Evolutionary conservation across 768 basidiomycete genomes (phyloP).

Genomic region (Gelatoporia subvermispora): DNA sequence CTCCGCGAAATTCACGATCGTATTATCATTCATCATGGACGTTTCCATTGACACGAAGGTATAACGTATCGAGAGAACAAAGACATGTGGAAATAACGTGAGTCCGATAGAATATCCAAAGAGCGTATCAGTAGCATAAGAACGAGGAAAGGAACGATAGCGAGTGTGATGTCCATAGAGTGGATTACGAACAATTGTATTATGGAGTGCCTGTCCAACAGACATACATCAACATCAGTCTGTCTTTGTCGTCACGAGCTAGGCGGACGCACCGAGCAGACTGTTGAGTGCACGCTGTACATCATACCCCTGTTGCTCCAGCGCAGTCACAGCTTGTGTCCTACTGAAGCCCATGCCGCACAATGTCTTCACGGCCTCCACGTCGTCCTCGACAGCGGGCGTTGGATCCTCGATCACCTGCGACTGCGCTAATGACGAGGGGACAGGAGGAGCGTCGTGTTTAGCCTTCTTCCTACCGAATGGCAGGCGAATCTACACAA

Average conservation of each 20-base stretch:
- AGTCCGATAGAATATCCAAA: conserved; percentile 12
- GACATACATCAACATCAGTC: conserved; percentile 4
- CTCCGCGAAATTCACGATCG: too few relatives aligned
- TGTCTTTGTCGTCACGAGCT: not conserved
- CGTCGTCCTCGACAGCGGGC: conserved; percentile 64
- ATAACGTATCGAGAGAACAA: not conserved
- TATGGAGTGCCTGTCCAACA: conserved; percentile 16
- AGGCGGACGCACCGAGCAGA: conserved; percentile 41
- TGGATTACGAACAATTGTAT: conserved; percentile 3
- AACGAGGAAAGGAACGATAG: conserved; percentile 7
- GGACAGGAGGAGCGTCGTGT: conserved; percentile 41
- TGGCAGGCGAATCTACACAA: conserved; percentile 63
- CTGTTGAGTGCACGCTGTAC: conserved; percentile 74
- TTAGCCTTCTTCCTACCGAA: conserved; percentile 76
- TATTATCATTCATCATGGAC: too few relatives aligned
- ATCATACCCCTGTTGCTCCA: conserved; percentile 83
- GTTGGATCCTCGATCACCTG: conserved; percentile 41
- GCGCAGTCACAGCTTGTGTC: conserved; percentile 71
- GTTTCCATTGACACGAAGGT: not conserved
- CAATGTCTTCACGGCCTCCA: conserved; percentile 72
- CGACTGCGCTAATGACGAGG: conserved; percentile 26
- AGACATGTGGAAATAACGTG: conserved; percentile 6
- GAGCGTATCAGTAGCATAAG: conserved; percentile 11
- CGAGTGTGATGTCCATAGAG: not conserved
- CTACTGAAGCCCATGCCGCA: conserved; percentile 90